Base-by-base conservation (phyloP, 2,329 filamentous ascomycete species). In the Venturia pyrina region DNA sequence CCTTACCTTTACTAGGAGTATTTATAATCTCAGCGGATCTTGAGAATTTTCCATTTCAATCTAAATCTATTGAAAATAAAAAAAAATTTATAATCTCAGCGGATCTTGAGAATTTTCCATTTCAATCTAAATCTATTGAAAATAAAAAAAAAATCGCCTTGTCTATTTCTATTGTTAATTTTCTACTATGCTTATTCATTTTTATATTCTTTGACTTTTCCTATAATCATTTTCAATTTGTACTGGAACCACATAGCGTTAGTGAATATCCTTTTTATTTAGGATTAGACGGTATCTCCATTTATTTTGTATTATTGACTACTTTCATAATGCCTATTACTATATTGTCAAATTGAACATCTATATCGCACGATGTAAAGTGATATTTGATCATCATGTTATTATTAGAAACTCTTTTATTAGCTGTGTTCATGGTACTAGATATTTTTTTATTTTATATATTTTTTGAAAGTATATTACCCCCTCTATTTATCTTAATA, bases 261-360 rank as follows among this genome's bases (percentile, higher is more conserved):
- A 70, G 67, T 70, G 70, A 68, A 70, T 73, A 72, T 71, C 69
- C 72, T 70, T 73, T 74, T 68, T 73, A 74, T 69, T 71, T 74
- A 69, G 72, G 72, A 70, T 66, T 74, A 69, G 71, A 73, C 70
- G 72, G 71, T 69, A 69, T 73, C 71, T 72, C 71, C 67, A 71
- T 73, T 67, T 73, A 73, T 67, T 73, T 73, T 73, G 70, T 73
- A 66, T 68, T 73, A 68, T 69, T 73, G 70, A 73, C 72, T 65
- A 73, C 71, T 67, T 71, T 74, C 68, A 44, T 44, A 44, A 44
- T 44, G 43, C 43, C 43, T 44, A 44, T 44, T 44, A 44, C 43
- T 44, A 44, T 44, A 44, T 44, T 44, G 43, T 44, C 43, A 44
- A 44, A 44, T 44, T 44, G 43, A 44, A 44, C 43, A 44, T 44